Conservation (phyloP, 129 eudicot genomes). For the Ambrosia artemisiifolia region DNA sequence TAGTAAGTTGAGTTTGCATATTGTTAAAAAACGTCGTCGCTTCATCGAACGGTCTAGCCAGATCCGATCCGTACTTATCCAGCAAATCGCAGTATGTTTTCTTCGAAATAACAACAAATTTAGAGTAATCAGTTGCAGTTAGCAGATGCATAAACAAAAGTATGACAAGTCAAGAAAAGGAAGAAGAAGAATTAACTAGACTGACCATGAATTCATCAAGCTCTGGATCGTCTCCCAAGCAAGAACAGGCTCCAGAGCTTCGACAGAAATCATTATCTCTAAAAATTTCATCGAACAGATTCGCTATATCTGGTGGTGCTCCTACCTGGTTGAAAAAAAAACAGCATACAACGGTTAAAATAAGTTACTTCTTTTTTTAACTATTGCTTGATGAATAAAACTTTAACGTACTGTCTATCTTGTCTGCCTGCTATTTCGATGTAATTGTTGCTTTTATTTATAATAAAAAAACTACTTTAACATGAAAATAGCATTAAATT, state of each 20-base stretch:
- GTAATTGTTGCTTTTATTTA: no score
- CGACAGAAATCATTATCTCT: conserved; percentile 30
- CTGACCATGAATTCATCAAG: conserved; percentile 59
- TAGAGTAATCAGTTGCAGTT: neutral
- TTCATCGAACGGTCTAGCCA: conserved; percentile 50
- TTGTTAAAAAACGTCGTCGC: conserved; percentile 50
- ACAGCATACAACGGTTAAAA: neutral
- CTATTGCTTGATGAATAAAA: no score
- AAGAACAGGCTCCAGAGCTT: conserved; percentile 26
- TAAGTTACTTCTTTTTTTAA: no score
- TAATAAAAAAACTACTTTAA: no score
- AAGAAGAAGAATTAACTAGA: neutral
- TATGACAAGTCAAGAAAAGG: neutral
- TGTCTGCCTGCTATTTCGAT: no score
- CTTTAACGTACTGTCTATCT: no score
- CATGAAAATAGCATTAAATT: neutral
- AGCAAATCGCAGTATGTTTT: conserved; percentile 53
- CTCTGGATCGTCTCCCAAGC: conserved; percentile 60
- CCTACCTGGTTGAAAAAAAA: conserved; percentile 37
- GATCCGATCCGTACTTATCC: conserved; percentile 50
- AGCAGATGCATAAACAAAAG: neutral
- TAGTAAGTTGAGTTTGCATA: conserved; percentile 48
- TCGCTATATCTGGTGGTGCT: conserved; percentile 44
- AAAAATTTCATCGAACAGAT: conserved; percentile 42
- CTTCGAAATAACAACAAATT: conserved; percentile 19